Base-by-base conservation (phyloP, 2,329 filamentous ascomycete species). In the Aspergillus fructus region DNA sequence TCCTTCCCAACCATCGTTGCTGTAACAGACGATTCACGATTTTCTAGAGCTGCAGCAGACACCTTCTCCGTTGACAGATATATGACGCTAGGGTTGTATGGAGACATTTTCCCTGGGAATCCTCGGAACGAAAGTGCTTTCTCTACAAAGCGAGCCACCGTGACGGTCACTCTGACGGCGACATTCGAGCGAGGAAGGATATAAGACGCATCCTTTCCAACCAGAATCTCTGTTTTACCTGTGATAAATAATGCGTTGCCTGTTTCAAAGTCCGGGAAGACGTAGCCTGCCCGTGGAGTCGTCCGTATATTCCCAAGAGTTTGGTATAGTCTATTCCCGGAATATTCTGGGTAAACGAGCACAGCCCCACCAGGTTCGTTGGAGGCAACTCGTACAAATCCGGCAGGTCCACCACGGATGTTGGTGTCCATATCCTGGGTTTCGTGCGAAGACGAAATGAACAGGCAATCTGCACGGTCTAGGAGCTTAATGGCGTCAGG, bases 261-360 rank as follows among this genome's bases (percentile, higher is more conserved):
- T 0, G 84, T 89, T 4, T 83, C 81, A 66, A 90, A 93, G 69
- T 93, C 85, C 0, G 91, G 90, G 37, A 96, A 81, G 3, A 83
- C 84, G 49, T 93, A 71, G 3, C 91, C 90, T 3, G 89, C 84
- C 17, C 78, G 76, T 0, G 90, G 89, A 33, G 87, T 88, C 7
- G 82, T 74, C 40, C 82, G 78, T 13, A 96, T 77, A 68, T 96
- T 96, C 1, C 91, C 91, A 0, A 96, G 81, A 0, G 89, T 90
- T 71, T 96, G 91, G 66, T 96, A 96, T 0, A 94, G 76, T 15
- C 90, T 80, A 71, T 96, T 96, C 7, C 91, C 91, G 0, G 89
- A 92, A 70, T 89, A 96, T 70, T 96, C 91, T 0, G 91, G 91
- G 72, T 91, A 96, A 3, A 88, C 79, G 13, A 96, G 72, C 3